These are phyloP conservation scores for Ascosphaera apis DNA, from an alignment of 2,329 filamentous ascomycete genomes.

Conservation along the genomic window DNA sequence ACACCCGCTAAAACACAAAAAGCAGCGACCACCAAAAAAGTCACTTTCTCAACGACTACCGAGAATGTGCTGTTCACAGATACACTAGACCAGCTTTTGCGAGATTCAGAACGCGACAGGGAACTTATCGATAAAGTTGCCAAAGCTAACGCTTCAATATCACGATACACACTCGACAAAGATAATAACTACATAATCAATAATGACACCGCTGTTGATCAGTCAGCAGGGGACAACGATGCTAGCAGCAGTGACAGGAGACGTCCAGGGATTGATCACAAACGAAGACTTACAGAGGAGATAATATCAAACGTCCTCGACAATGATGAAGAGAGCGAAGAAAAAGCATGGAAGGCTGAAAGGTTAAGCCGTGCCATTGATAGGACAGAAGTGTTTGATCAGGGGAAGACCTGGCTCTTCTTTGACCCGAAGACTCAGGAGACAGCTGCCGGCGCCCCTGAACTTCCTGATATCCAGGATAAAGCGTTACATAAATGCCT, in stretches of 20 bases:
- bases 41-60: background rate
- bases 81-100: background rate
- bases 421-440: constrained; percentile 19
- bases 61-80: background rate
- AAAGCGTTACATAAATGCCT: constrained; percentile 12
- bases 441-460: constrained; percentile 7
- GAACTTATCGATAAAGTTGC: background rate
- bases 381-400: constrained; percentile 34
- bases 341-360: constrained; percentile 10
- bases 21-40: background rate
- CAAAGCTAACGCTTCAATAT: background rate
- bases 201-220: constrained; percentile 13
- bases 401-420: constrained; percentile 33
- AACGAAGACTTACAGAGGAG: constrained; percentile 13
- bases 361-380: constrained; percentile 34
- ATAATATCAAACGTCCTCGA: constrained; percentile 21
- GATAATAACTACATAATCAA: constrained; percentile 14
- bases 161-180: constrained; percentile 4
- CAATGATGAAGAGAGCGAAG: constrained; percentile 20
- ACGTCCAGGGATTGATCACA: constrained; percentile 2
- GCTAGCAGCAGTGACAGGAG: constrained; percentile 2
- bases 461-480: constrained; percentile 16
- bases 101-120: background rate
- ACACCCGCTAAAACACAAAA: too few species aligned
- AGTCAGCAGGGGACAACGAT: constrained; percentile 4